phyloP scores from a whole-genome alignment of 306 rosid species.

The Lotus japonicus region DNA sequence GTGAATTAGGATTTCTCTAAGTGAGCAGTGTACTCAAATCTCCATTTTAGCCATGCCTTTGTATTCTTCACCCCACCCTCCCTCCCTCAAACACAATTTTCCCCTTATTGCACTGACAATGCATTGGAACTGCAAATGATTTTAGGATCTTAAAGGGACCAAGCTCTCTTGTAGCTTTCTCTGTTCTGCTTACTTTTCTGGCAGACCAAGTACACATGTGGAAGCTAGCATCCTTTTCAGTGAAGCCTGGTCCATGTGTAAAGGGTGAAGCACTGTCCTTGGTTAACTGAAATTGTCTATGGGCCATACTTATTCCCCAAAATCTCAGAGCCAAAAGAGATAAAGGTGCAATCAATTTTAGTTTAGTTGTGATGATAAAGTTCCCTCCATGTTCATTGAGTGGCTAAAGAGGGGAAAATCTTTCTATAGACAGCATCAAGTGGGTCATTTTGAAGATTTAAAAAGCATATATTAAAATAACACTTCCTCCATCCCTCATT shows the following conservation, averaged over 20 bases:
- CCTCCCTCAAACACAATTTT: constrained; percentile 6
- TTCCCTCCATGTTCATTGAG: constrained; percentile 21
- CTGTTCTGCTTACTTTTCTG: constrained; percentile 17
- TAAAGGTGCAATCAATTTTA: constrained; percentile 26
- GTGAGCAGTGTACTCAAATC: no score
- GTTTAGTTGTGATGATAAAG: constrained; percentile 28
- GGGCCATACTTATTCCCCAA: constrained; percentile 23
- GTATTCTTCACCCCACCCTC: neutral
- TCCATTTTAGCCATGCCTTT: constrained; percentile 11
- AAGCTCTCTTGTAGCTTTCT: constrained; percentile 14
- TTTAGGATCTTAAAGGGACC: constrained; percentile 24
- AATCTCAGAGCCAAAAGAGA: neutral
- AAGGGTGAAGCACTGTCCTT: constrained; percentile 25
- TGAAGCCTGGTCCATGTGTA: constrained; percentile 29
- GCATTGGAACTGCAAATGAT: constrained; percentile 35
- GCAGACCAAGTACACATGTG: constrained; percentile 44
- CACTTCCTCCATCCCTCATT: constrained; percentile 21
- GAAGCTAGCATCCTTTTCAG: constrained; percentile 29
- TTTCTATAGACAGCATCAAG: constrained; percentile 26
- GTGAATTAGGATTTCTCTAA: no score
- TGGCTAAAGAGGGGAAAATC: constrained; percentile 19
- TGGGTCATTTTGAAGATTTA: constrained; percentile 34
- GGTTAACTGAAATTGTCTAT: constrained; percentile 5
- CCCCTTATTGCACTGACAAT: constrained; percentile 13
- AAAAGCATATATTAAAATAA: constrained; percentile 1